Base-by-base conservation (phyloP, 345 rosid species). In the Gossypium longicalyx region DNA sequence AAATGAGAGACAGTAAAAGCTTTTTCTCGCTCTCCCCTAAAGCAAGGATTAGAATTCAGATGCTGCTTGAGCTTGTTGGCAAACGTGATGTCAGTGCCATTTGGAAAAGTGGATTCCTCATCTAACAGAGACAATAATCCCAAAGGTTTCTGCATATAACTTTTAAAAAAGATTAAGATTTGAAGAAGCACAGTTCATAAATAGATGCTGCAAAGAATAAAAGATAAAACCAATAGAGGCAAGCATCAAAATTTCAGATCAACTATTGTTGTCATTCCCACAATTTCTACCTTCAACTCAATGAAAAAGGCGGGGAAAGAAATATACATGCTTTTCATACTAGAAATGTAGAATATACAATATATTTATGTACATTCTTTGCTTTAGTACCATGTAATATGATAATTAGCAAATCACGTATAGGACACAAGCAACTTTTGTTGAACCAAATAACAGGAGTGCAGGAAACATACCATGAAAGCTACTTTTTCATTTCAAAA, bases 51-150 rank as follows among this genome's bases (percentile, higher is more conserved):
- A 45, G 91, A 81, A 72, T 78, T 81, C 67, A 95, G 81, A 82
- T 95, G 99, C 86, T 87, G 90, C 86, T 93, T 91, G 23, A 95
- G 92, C 87, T 95, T 95, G 90, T 89, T 86, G 80, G 97, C 98
- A 70, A 95, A 89, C 52, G 98, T 93, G 86, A 90, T 78, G 82
- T 95, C 98, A 6, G 94, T 90, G 80, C 96, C 99, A 82, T 93
- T 95, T 47, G 99, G 99, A 77, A 95, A 93, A 51, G 92, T 93
- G 73, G 99, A 95, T 79, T 95, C 99, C 84, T 95, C 99, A 75
- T 95, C 94, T 76, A 95, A 80, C 83, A 95, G 85, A 65, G 99
- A 95, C 48, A 95, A 74, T 67, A 95, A 77, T 22, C 99, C 99
- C 85, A 95, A 66, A 22, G 99, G 99, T 80, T 91, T 95, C 99